Conservation (phyloP, 2,329 filamentous ascomycete genomes). For the Fusarium albosuccineum region DNA sequence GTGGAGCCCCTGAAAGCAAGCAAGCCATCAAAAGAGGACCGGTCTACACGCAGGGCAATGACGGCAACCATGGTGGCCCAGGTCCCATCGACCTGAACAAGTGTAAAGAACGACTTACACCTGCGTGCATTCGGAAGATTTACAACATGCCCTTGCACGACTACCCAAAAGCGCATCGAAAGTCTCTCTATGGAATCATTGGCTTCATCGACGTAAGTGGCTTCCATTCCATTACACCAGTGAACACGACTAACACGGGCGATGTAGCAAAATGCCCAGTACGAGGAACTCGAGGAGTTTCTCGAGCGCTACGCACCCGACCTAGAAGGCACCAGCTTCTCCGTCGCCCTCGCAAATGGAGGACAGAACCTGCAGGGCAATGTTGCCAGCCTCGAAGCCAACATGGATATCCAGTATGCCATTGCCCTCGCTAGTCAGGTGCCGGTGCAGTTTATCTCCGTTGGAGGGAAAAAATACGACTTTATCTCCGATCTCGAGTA, state of each 20-base stretch:
- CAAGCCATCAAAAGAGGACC: not conserved
- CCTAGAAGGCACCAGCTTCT: constrained; percentile 67
- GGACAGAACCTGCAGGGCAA: constrained; percentile 64
- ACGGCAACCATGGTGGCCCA: constrained; percentile 26
- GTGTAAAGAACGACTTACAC: constrained; percentile 58
- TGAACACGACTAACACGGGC: constrained; percentile 14
- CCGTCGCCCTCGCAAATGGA: constrained; percentile 67
- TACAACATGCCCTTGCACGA: constrained; percentile 57
- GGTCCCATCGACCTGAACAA: constrained; percentile 29
- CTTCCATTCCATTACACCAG: not conserved
- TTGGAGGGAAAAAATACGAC: constrained; percentile 49
- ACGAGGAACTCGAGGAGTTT: constrained; percentile 68
- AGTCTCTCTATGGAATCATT: constrained; percentile 73
- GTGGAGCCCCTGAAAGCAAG: not conserved
- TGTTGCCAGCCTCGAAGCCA: constrained; percentile 50
- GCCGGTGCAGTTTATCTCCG: constrained; percentile 51
- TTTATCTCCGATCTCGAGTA: constrained; percentile 53
- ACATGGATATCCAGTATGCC: constrained; percentile 55
- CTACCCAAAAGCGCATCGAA: constrained; percentile 70
- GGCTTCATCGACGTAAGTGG: constrained; percentile 57
- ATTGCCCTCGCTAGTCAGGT: constrained; percentile 51
- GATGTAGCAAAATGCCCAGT: constrained; percentile 62
- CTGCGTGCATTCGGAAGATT: constrained; percentile 58
- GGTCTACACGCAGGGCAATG: constrained; percentile 6
- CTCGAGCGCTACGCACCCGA: constrained; percentile 66